Percentiles rank a stretch among this genome's conserved stretches.
phyloP scores from a whole-genome alignment of 495 filamentous ascomycete genomes.

The Penicillium antarcticum region DNA sequence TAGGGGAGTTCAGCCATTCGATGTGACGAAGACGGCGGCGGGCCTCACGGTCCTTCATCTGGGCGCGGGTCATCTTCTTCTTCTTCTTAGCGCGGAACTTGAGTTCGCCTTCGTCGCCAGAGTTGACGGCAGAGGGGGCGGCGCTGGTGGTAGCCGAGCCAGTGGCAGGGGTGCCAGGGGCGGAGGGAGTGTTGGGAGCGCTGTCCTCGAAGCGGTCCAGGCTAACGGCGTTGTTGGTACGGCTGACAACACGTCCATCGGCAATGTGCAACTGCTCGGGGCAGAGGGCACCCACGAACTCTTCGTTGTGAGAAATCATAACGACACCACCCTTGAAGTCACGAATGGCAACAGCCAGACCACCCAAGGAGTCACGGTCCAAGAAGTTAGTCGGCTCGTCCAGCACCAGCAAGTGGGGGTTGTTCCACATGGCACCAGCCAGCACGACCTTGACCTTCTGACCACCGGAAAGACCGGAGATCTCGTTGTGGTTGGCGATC shows the following conservation, averaged over 20 bases:
- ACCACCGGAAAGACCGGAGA: conserved; percentile 94
- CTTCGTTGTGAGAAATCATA: conserved; percentile 99
- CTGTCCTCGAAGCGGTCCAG: conserved; percentile 85
- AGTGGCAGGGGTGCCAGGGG: conserved; percentile 50
- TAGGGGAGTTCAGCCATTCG: conserved; percentile 72
- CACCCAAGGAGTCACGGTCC: conserved; percentile 94
- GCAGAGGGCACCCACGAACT: conserved; percentile 93
- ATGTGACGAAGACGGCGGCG: conserved; percentile 88
- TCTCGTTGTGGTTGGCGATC: conserved; percentile 98
- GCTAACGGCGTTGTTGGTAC: conserved; percentile 68
- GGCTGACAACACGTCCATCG: conserved; percentile 80
- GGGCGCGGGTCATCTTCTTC: conserved; percentile 97
- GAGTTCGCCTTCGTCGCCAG: conserved; percentile 81
- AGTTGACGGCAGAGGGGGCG: conserved; percentile 73
- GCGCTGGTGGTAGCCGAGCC: conserved; percentile 56
- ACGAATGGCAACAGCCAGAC: conserved; percentile 91
- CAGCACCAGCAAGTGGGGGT: conserved; percentile 93
- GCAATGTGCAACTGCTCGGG: conserved; percentile 93
- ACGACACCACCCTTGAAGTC: conserved; percentile 98
- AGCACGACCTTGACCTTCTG: conserved; percentile 99
- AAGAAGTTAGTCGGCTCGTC: conserved; percentile 99
- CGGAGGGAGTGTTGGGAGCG: conserved; percentile 55
- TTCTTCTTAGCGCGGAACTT: conserved; percentile 95
- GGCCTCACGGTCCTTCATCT: conserved; percentile 89
- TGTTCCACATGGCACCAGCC: conserved; percentile 98